Percentiles rank a stretch among this genome's conserved stretches.
phyloP scores from a whole-genome alignment of 495 filamentous ascomycete genomes.

The Neurospora sp. region DNA sequence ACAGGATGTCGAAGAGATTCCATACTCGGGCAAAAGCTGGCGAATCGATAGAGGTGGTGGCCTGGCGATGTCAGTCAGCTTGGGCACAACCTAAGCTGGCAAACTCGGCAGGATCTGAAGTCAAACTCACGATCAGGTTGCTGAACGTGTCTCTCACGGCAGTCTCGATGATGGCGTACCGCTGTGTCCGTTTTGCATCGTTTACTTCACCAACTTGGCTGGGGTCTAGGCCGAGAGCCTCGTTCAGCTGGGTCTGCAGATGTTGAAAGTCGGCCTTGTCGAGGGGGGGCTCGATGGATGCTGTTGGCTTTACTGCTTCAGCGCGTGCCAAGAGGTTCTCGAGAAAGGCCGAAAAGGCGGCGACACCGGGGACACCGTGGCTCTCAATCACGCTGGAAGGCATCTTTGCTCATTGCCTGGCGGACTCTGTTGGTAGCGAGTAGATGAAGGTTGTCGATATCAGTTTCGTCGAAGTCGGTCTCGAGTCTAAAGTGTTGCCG shows the following conservation, averaged over 20 bases:
- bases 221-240: conserved; percentile 21
- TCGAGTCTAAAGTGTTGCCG: background rate
- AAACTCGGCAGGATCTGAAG: background rate
- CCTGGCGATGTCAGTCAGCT: conserved; percentile 32
- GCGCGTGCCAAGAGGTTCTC: conserved; percentile 54
- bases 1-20: conserved; percentile 86
- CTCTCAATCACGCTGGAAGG: conserved; percentile 25
- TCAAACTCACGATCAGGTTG: conserved; percentile 51
- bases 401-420: conserved; percentile 22
- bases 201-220: conserved; percentile 2
- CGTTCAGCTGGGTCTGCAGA: conserved; percentile 30
- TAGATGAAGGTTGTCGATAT: background rate
- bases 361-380: conserved; percentile 47
- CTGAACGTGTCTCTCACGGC: conserved; percentile 73
- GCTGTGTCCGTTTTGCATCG: conserved; percentile 33
- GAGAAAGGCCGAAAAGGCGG: conserved; percentile 44
- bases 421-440: background rate
- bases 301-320: conserved; percentile 50
- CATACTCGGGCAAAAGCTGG: conserved; percentile 71
- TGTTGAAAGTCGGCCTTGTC: conserved; percentile 48
- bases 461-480: background rate
- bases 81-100: background rate
- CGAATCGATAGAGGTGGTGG: conserved; percentile 58
- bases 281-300: conserved; percentile 69
- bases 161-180: conserved; percentile 62